These are phyloP conservation scores for Albizia julibrissin DNA, from an alignment of 306 rosid genomes.

Conservation along the genomic window DNA sequence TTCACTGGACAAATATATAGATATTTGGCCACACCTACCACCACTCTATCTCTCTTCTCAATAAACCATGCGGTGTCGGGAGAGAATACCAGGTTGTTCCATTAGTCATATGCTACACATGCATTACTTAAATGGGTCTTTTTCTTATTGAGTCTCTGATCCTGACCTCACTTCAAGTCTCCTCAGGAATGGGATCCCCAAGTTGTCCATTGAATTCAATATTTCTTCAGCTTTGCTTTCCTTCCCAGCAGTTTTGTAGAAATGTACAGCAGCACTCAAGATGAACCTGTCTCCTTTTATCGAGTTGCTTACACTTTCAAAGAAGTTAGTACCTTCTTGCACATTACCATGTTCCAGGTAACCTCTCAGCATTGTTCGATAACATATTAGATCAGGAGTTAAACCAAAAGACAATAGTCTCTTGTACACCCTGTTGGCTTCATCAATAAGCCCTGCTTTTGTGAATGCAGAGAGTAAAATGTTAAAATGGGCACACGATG, in stretches of 20 bases:
- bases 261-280: constrained; percentile 79
- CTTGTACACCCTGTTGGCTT: constrained; percentile 73
- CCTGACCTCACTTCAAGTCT: constrained; percentile 65
- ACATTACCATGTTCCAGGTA: constrained; percentile 65
- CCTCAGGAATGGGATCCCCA: constrained; percentile 56
- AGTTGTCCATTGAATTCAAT: constrained; percentile 55
- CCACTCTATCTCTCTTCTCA: not conserved
- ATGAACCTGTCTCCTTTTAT: constrained; percentile 62
- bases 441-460: constrained; percentile 50
- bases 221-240: constrained; percentile 57
- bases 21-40: not conserved
- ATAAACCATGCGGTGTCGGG: not conserved
- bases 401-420: constrained; percentile 54
- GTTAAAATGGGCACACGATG: constrained; percentile 63
- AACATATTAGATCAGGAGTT: constrained; percentile 64
- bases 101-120: too few relatives aligned
- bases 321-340: constrained; percentile 66
- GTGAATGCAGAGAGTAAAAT: constrained; percentile 16
- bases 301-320: constrained; percentile 52
- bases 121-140: not conserved
- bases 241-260: constrained; percentile 59
- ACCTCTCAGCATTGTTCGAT: constrained; percentile 70
- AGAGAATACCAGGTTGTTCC: too few relatives aligned
- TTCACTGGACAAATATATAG: not conserved
- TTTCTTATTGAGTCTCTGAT: constrained; percentile 19